Base-by-base conservation (phyloP, 768 basidiomycete genomes). In the Tylopilus cervinicoccineus region DNA sequence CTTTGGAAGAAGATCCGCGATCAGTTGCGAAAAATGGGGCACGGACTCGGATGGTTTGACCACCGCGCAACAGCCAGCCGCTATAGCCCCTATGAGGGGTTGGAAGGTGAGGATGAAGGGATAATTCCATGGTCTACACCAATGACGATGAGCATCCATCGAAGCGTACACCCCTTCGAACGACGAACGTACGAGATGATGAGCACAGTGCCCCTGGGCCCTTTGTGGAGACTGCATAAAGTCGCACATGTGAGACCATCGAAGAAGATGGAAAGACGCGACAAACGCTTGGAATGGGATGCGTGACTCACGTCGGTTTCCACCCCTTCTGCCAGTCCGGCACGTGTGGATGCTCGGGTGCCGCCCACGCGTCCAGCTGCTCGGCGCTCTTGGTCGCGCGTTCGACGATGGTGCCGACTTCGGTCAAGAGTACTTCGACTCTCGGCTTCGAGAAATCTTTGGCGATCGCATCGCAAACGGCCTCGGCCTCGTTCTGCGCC, bases 1-100 rank as follows among this genome's bases (percentile, higher is more conserved):
- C 55, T 78, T 74, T 3, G 81, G 77, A 22, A 86, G 38, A 20
- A 86, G 70, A 13, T 73, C 68, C 0, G 78, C 73, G 3, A 89
- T 53, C 4, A 86, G 72, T 4, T 66, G 56, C 0, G 80, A 72
- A 48, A 70, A 72, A 34, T 72, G 64, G 0, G 83, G 77, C 0
- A 72, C 62, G 12, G 37, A 40, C 58, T 90, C 88, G 8, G 86
- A 87, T 0, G 77, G 76, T 59, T 90, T 89, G 57, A 88, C 38
- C 9, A 81, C 73, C 0, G 74, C 76, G n/a, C 80, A 74, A 56
- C 83, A 86, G 0, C 88, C 88, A 1, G 86, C 86, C 0, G 85
- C 74, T 41, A 91, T 84, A 1, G 88, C 88, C 5, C 86, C 87
- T 42, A 77, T 71, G 19, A 84, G 66, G 4, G 86, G 84, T 32